Conservation (phyloP, 2,329 filamentous ascomycete genomes). For the Neobulgaria alba region DNA sequence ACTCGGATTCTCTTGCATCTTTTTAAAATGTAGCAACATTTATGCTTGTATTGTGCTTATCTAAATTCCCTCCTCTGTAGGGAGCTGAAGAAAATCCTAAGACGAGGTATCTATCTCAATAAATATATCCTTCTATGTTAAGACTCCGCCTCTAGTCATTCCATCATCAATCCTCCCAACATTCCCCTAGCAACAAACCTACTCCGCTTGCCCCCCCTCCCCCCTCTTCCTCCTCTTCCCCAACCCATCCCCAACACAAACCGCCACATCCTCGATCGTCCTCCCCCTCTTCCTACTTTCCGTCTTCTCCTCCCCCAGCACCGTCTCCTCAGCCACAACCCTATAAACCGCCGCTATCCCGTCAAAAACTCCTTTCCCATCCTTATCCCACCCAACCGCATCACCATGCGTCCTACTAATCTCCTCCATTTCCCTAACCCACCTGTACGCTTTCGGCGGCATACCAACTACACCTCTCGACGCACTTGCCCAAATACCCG, state of each 20-base stretch:
- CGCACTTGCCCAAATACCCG: conserved; percentile 39
- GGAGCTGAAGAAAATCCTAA: too few species aligned
- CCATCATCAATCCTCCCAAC: not conserved
- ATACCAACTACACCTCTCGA: conserved; percentile 44
- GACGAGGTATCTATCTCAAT: too few species aligned
- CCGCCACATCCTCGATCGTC: conserved; percentile 49
- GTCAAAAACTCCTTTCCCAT: conserved; percentile 41
- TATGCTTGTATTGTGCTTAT: too few species aligned
- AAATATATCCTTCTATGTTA: too few species aligned
- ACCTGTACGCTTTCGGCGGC: conserved; percentile 68
- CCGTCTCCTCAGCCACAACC: conserved; percentile 50
- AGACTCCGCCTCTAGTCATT: too few species aligned
- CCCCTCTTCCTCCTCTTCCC: conserved; percentile 36
- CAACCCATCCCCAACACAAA: conserved; percentile 39
- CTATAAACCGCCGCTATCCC: conserved; percentile 54
- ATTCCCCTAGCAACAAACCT: not conserved
- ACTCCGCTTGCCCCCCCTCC: too few species aligned
- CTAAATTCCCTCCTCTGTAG: too few species aligned
- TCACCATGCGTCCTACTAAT: conserved; percentile 57
- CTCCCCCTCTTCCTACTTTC: conserved; percentile 47
- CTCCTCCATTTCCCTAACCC: conserved; percentile 71
- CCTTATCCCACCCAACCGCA: conserved; percentile 50
- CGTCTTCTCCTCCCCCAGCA: conserved; percentile 50
- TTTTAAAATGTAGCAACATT: too few species aligned
- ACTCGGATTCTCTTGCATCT: too few species aligned